These are phyloP conservation scores for Chalaropsis ovoidea DNA, from an alignment of 2,329 filamentous ascomycete genomes.

Conservation along the genomic window DNA sequence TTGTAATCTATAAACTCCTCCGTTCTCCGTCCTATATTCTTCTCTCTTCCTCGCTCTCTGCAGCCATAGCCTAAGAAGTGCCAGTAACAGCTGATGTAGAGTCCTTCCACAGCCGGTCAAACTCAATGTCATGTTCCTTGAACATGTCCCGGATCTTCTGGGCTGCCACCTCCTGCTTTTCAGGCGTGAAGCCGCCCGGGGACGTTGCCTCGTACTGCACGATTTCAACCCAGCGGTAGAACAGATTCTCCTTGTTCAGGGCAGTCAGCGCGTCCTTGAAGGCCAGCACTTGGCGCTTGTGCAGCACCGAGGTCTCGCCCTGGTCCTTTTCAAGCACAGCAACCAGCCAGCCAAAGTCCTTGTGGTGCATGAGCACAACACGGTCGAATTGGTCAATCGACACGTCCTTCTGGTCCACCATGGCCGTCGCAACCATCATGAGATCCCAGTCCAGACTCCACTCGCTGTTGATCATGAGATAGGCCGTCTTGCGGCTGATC, in stretches of 20 bases:
- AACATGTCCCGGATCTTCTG: conserved; percentile 68
- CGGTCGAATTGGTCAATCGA: conserved; percentile 57
- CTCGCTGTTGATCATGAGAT: conserved; percentile 70
- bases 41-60: conserved; percentile 28
- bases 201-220: conserved; percentile 76
- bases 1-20: neutral
- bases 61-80: neutral
- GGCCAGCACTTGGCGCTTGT: conserved; percentile 61
- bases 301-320: conserved; percentile 53
- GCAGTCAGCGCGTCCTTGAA: conserved; percentile 67
- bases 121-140: conserved; percentile 63
- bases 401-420: conserved; percentile 52
- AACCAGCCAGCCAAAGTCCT: conserved; percentile 58
- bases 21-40: neutral
- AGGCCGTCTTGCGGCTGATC: conserved; percentile 71
- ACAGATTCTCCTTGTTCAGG: conserved; percentile 77
- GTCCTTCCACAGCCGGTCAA: conserved; percentile 67
- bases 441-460: conserved; percentile 81
- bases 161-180: conserved; percentile 62
- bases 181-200: conserved; percentile 66
- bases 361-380: conserved; percentile 56
- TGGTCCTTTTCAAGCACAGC: conserved; percentile 41
- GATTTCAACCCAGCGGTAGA: conserved; percentile 87
- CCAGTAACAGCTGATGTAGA: conserved; percentile 34
- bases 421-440: conserved; percentile 63